Base-by-base conservation (phyloP, 768 basidiomycete genomes). In the Fomitopsis serialis region DNA sequence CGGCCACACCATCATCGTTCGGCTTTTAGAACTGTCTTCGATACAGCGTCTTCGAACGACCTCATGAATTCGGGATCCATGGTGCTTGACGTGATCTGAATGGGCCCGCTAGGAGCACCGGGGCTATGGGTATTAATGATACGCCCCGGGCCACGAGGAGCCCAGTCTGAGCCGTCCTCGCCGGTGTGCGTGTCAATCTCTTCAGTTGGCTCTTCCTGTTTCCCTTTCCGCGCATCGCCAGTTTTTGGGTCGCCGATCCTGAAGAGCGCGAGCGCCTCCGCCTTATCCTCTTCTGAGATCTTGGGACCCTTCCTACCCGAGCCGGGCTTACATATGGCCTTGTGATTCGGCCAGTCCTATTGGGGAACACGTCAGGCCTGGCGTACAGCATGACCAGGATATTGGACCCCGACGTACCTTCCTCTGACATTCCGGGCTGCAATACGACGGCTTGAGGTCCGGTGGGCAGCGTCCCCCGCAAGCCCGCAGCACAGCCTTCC, bases 391-490 rank as follows among this genome's bases (percentile, higher is more conserved):
- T 23, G n/a, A 23, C 22, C 44, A 23, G 7, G 3, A 13, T 9
- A 23, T 3, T 5, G 8, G 5, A 11, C 7, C 25, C 5, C 3
- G 8, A 50, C 60, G 15, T 32, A 56, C 56, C 56, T 49, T 47
- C 42, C 23, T 52, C 34, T 62, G 61, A 35, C 61, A 62, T 15
- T 56, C 36, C 47, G 55, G 58, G 53, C 58, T 59, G 37, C 61
- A 62, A 29, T 62, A 61, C 15, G 45, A 49, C 11, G 58, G 61
- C 50, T 62, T 62, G n/a, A 48, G 13, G 6, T 54, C 57, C 3
- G 35, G 12, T 8, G 58, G 52, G 45, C 61, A 62, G 17, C 44
- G 44, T 8, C 61, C 61, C 17, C 37, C 46, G 42, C 61, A 62
- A 15, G 50, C 23, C 42, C 42, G 23, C 3, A 62, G 50, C 11